phyloP scores from a whole-genome alignment of 352 stramenopile species.

The Pythium volutum region DNA sequence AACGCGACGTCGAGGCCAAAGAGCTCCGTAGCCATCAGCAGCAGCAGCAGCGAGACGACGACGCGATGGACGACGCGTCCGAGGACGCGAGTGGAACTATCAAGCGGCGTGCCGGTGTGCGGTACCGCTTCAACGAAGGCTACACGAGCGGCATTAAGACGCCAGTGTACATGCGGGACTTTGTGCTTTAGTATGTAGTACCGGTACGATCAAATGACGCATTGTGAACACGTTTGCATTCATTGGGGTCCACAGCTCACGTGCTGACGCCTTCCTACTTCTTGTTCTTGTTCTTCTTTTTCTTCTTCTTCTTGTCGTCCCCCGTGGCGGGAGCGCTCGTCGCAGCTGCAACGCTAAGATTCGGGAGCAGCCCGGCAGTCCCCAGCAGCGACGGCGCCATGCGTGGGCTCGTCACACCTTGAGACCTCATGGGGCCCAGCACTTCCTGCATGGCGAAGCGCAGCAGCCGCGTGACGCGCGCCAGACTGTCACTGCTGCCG shows the following conservation, averaged over 20 bases:
- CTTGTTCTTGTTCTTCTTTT: slow-evolving; percentile 51
- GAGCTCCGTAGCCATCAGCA: slow-evolving; percentile 42
- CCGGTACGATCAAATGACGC: no score
- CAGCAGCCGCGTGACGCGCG: slow-evolving; percentile 45
- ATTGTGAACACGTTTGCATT: no score
- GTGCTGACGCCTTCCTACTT: slow-evolving; percentile 12
- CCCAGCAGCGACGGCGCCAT: slow-evolving; percentile 7
- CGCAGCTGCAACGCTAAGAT: background rate
- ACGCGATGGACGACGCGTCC: slow-evolving; percentile 22
- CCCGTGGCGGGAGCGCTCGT: background rate
- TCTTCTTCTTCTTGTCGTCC: slow-evolving; percentile 27
- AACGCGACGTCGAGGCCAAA: slow-evolving; percentile 38
- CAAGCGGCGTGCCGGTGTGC: slow-evolving; percentile 45
- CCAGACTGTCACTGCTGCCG: slow-evolving; percentile 31
- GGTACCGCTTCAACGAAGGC: slow-evolving; percentile 90
- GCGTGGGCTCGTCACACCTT: slow-evolving; percentile 19
- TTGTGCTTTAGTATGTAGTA: slow-evolving; percentile 59
- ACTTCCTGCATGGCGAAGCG: slow-evolving; percentile 71
- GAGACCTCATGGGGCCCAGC: slow-evolving; percentile 48
- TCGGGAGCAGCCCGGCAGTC: background rate
- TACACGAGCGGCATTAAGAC: slow-evolving; percentile 90
- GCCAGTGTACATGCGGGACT: slow-evolving; percentile 82
- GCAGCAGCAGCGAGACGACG: slow-evolving; percentile 14
- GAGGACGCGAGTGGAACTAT: slow-evolving; percentile 12
- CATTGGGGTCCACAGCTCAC: no score